Evolutionary conservation across 2,329 filamentous ascomycete genomes (phyloP), one percentile per base, ranked within the genome.

Genomic region (Pseudocercospora vitis): DNA sequence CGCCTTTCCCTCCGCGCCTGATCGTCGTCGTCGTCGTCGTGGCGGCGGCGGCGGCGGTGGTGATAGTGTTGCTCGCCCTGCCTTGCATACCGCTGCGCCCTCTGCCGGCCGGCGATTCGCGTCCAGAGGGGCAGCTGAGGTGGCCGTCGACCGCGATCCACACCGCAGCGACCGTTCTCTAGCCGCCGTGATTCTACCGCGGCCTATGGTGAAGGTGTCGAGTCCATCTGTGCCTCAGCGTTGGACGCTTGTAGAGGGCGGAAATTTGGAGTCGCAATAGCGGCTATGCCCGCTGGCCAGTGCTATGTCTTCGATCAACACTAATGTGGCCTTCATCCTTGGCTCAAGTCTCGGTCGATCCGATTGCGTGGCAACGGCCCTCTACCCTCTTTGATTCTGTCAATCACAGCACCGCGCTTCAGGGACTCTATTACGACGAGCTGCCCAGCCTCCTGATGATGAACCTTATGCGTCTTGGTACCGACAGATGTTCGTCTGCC

Each of bases 1-100:
- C 14, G 26, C 42, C 42, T 45, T 23, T 45, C 42, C 28, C 24
- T 31, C 42, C 16, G 42, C 42, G 42, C 28, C 26, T n/a, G n/a
- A n/a, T n/a, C n/a, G 37, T 26, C 18, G 1, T 7, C 14, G 26
- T 24, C 42, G 28, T 23, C 29, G 23, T 29, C 24, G 16, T 24
- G 14, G 42, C 42, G 42, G 29, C 26, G 26, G 6, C 11, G 6
- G 26, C 11, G 26, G 26, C 26, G 26, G 6, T 29, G 26, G 26
- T 29, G 26, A 29, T 7, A 6, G 11, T 29, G 26, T 29, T 29
- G n/a, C 26, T 6, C 26, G 26, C 26, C 26, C 26, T 6, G 6
- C 26, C 26, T 29, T 29, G 18, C 19, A 40, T 40, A 24, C 19
- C 37, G 37, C 37, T 19, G 19, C 37, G 37, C 18, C 5, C 12